Evolutionary conservation across 2,329 filamentous ascomycete genomes (phyloP), one percentile per base, ranked within the genome.

Genomic region (Cadophora sp.): DNA sequence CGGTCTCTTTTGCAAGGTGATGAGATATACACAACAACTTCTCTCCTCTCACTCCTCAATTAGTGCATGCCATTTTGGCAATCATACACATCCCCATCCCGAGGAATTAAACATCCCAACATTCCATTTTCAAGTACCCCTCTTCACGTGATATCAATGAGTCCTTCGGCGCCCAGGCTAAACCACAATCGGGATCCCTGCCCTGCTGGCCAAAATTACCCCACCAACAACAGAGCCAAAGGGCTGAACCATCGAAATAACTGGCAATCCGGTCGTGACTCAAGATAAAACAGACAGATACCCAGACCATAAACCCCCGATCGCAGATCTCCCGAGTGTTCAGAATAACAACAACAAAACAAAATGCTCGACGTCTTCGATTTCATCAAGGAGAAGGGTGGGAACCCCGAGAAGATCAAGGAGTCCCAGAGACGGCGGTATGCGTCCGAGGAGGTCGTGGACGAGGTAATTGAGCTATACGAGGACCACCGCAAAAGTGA

Each of bases 321-420:
- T 41, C 20, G 20, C 20, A 43, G 20, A 20, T 20, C 27, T 51
- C 43, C 16, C 13, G 30, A 16, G 59, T 59, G 51, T 14, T 27
- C 24, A 53, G 48, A 56, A 64, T 24, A 33, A 64, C 36, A 33
- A 48, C 27, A 53, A 9, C 51, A 18, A 16, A 58, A 22, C 47
- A 53, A 24, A 80, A 93, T 93, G 91, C 84, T 93, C 73, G 92
- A 94, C 82, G 84, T 93, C 65, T 84, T 87, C 73, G 91, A 94
- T 78, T 93, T 95, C 78, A 90, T 95, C 76, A 81, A 87, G 78
- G 93, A 97, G 80, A 91, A 94, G 75, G 96, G 95, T 73, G 96
- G 96, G 74, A 89, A 98, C 81, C 93, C 94, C 18, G 91, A 97
- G 78, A 90, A 89, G 82, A 96, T 99, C 80, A 91, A 92, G 79